A percentile compares a stretch with the other conserved stretches of the same genome.
These are phyloP conservation scores for Ophiostoma australiae DNA, from an alignment of 2,329 filamentous ascomycete genomes.

Conservation along the genomic window DNA sequence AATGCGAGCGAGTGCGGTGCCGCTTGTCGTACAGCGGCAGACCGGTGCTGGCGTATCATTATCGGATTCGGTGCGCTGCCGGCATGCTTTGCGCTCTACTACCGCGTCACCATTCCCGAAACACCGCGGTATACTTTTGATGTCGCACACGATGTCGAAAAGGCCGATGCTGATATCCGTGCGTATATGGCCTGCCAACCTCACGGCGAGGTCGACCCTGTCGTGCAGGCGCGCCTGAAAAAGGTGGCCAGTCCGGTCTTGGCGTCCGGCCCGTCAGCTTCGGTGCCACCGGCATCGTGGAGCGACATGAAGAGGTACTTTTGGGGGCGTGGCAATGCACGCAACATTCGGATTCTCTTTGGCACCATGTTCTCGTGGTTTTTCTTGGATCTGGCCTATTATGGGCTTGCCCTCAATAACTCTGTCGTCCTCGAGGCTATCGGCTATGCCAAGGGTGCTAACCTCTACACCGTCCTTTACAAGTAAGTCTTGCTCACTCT, in stretches of 20 bases:
- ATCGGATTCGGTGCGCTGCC: conserved; percentile 75
- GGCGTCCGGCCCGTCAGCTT: conserved; percentile 33
- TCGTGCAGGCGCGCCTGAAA: conserved; percentile 50
- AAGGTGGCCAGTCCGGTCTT: conserved; percentile 39
- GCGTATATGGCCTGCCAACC: conserved; percentile 49
- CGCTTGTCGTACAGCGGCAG: conserved; percentile 63
- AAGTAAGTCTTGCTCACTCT: conserved; percentile 38
- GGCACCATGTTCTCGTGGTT: conserved; percentile 80
- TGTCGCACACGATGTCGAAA: conserved; percentile 67
- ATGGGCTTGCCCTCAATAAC: conserved; percentile 71
- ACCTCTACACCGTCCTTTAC: conserved; percentile 63
- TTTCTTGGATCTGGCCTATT: conserved; percentile 66
- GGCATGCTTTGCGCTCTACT: conserved; percentile 75
- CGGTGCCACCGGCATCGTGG: conserved; percentile 67
- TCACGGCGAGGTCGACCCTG: conserved; percentile 45
- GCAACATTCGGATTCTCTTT: conserved; percentile 64
- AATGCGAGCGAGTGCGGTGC: conserved; percentile 49
- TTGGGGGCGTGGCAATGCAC: conserved; percentile 48
- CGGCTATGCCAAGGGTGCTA: conserved; percentile 60
- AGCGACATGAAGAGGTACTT: conserved; percentile 64
- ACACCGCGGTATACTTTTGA: conserved; percentile 67
- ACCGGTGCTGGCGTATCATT: conserved; percentile 77
- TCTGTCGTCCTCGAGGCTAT: conserved; percentile 66
- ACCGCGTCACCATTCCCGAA: conserved; percentile 79
- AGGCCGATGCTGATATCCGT: conserved; percentile 68